Evolutionary conservation across 108 stramenopile genomes (phyloP).

Genomic region (Stephanodiscus triporus): DNA sequence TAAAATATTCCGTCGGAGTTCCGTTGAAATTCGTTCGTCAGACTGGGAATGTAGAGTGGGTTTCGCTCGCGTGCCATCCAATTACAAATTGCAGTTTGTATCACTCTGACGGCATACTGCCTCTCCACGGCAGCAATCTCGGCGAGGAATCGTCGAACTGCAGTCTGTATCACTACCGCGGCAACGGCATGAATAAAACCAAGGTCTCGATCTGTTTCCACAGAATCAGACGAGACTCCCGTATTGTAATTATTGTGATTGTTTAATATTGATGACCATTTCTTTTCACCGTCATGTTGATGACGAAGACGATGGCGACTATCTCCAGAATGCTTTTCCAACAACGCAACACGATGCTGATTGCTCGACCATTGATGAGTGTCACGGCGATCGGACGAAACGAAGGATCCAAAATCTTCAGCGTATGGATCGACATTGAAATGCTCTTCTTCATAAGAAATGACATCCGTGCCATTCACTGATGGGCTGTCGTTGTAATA

Average conservation of each 20-base stretch:
- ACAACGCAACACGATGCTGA: constrained; percentile 18
- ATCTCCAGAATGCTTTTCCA: constrained; percentile 33
- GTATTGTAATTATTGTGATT: not conserved
- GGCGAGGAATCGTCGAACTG: constrained; percentile 70
- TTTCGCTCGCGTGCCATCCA: constrained; percentile 31
- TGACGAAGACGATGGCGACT: constrained; percentile 29
- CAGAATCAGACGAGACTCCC: constrained; percentile 28
- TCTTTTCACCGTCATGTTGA: constrained; percentile 3
- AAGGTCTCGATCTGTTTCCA: constrained; percentile 38
- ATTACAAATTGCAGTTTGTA: constrained; percentile 33
- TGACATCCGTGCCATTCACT: constrained; percentile 6
- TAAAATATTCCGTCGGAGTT: not conserved
- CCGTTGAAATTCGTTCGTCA: not conserved
- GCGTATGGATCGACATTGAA: constrained; percentile 31
- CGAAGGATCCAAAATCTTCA: constrained; percentile 27
- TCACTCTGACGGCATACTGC: constrained; percentile 41
- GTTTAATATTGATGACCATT: constrained; percentile 7
- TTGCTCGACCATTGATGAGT: constrained; percentile 27
- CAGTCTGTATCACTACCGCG: constrained; percentile 80
- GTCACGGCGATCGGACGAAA: constrained; percentile 35
- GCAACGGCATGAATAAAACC: constrained; percentile 78
- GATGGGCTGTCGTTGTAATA: constrained; percentile 25
- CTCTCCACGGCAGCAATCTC: constrained; percentile 47
- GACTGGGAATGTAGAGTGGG: constrained; percentile 1
- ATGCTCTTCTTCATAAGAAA: constrained; percentile 38